These are phyloP conservation scores for Catunica adiposa DNA, from an alignment of 2,329 filamentous ascomycete species.

Conservation along the genomic window DNA sequence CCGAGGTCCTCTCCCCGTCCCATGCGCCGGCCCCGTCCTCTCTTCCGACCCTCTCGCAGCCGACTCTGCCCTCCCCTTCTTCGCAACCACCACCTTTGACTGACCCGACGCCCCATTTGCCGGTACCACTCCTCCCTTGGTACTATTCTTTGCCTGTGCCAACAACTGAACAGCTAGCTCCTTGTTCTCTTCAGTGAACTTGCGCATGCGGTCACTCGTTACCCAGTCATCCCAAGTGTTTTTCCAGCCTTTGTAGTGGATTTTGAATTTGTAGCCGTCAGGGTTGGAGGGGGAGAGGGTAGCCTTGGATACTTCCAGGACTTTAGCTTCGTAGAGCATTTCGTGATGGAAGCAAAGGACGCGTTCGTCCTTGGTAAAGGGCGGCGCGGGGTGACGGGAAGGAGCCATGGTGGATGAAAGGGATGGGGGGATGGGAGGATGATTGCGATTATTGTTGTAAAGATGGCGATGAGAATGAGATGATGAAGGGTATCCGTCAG, in stretches of 20 bases:
- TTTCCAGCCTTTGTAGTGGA: conserved; percentile 99
- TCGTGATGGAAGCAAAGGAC: conserved; percentile 96
- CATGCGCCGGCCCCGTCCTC: conserved; percentile 44
- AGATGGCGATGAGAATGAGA: too few relatives aligned
- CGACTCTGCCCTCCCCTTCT: conserved; percentile 48
- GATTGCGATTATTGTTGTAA: too few relatives aligned
- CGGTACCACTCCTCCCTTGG: conserved; percentile 17
- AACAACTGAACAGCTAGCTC: conserved; percentile 64
- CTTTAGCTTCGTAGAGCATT: conserved; percentile 92
- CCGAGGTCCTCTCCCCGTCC: conserved; percentile 49
- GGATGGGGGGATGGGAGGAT: background rate
- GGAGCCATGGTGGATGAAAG: conserved; percentile 24
- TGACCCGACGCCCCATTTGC: conserved; percentile 14
- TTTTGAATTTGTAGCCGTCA: conserved; percentile 66
- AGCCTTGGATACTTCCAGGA: conserved; percentile 59
- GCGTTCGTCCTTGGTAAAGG: conserved; percentile 66
- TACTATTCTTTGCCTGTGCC: conserved; percentile 47
- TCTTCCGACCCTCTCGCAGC: conserved; percentile 63
- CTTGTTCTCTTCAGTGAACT: conserved; percentile 88
- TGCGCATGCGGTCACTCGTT: conserved; percentile 77
- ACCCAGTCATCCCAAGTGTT: conserved; percentile 99
- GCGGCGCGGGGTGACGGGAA: conserved; percentile 28
- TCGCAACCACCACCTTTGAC: conserved; percentile 29
- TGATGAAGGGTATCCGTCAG: too few relatives aligned
- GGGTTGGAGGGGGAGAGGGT: conserved; percentile 34